phyloP scores from a whole-genome alignment of 1,284 basidiomycete species.

The Ganoderma resinaceum region DNA sequence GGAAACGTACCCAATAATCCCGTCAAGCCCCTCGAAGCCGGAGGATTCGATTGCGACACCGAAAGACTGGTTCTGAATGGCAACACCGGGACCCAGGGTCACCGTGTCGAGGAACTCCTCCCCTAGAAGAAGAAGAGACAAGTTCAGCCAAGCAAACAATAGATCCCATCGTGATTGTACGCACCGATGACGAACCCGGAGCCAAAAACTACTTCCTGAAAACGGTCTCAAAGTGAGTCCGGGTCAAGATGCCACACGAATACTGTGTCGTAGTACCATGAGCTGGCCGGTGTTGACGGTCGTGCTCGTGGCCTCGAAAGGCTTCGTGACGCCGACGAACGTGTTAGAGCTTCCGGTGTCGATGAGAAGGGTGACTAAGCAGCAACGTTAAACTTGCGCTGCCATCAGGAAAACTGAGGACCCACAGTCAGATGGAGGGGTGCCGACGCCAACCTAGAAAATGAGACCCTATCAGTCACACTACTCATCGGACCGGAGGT shows the following conservation, averaged over 20 bases:
- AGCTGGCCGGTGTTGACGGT: slow-evolving; percentile 47
- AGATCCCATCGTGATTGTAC: slow-evolving; percentile 44
- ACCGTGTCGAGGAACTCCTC: slow-evolving; percentile 33
- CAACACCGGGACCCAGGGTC: slow-evolving; percentile 41
- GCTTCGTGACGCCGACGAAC: slow-evolving; percentile 56
- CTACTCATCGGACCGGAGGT: neutral
- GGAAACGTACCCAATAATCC: slow-evolving; percentile 52
- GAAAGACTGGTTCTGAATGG: slow-evolving; percentile 55
- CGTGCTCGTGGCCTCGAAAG: slow-evolving; percentile 46
- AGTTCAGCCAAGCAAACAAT: slow-evolving; percentile 40
- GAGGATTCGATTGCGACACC: slow-evolving; percentile 49
- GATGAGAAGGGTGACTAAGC: slow-evolving; percentile 33
- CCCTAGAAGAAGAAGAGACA: slow-evolving; percentile 43
- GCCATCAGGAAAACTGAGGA: neutral
- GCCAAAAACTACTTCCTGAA: slow-evolving; percentile 40
- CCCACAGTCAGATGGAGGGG: slow-evolving; percentile 37
- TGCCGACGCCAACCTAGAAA: slow-evolving; percentile 36
- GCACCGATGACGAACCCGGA: slow-evolving; percentile 56
- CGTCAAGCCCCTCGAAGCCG: slow-evolving; percentile 54
- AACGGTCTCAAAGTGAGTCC: neutral
- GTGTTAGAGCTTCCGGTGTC: slow-evolving; percentile 48
- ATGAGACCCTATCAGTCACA: neutral
- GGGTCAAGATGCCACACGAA: neutral
- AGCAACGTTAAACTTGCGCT: neutral
- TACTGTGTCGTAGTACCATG: slow-evolving; percentile 43